Evolutionary conservation across 164 flowering plant genomes (phyloP), one percentile per base, ranked within the genome.

Genomic region (Buxus sempervirens): DNA sequence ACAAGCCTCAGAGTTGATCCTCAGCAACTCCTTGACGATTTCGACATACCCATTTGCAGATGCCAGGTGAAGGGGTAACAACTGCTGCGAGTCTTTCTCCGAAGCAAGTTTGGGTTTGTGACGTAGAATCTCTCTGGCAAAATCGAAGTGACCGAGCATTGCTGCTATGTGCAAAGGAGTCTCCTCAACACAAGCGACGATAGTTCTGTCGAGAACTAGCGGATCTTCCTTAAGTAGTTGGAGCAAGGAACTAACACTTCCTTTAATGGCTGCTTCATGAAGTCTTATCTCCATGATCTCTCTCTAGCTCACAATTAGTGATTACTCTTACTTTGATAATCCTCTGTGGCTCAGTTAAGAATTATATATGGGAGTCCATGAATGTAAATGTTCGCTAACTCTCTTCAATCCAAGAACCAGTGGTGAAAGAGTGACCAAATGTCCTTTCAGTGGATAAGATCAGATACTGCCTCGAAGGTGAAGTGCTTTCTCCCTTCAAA

Each of bases 61-160:
- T 0, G 80, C 80, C 38, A 77, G 49, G 70, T 77, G 80, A 48
- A 77, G 79, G 0, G 77, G 75, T 28, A 69, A 63, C 4, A 42
- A 42, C 0, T 65, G 54, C 0, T 12, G 22, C 0, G 65, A 65
- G 58, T 80, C 67, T 8, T 74, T n/a, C 65, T 70, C 71, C 1
- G 32, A 7, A 12, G 78, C 70, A 2, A 76, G 54, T 51, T 66
- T 61, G 18, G 73, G 68, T 60, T 65, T 63, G 0, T 5, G 63
- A 4, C 7, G 7, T 12, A 76, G 53, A 25, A 76, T 7, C 14
- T 23, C 67, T 22, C 53, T 38, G 0, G 21, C 70, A 16, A 76
- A 68, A 9, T 59, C 25, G 0, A 16, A 10, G 62, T 57, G 76
- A 21, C 71, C 76, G 15, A 56, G 74, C 67, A 67, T 58, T 12